Evolutionary conservation across 305 asterid genomes (phyloP).

Genomic region (Coffea humblotiana): DNA sequence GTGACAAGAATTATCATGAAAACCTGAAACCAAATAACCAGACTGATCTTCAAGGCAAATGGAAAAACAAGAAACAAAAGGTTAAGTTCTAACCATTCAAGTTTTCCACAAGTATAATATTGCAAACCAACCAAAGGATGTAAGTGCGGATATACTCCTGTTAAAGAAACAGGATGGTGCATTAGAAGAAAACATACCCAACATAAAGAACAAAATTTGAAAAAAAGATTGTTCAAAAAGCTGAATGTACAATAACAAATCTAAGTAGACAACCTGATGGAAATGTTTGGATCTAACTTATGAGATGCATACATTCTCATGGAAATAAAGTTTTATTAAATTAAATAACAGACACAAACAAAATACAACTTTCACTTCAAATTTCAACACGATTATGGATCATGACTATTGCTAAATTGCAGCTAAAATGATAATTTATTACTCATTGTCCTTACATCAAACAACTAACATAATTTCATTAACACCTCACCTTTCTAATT

Average conservation of each 20-base stretch:
- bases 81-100: constrained; percentile 70
- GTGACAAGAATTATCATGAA: not conserved
- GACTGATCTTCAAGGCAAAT: not conserved
- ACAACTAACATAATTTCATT: not conserved
- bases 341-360: no score
- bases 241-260: not conserved
- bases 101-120: constrained; percentile 79
- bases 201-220: not conserved
- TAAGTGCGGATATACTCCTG: constrained; percentile 77
- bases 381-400: no score
- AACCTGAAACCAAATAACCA: not conserved
- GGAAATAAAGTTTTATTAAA: no score
- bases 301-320: no score
- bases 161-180: constrained; percentile 8
- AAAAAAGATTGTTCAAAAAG: not conserved
- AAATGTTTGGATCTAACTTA: not conserved
- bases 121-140: constrained; percentile 95
- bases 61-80: constrained; percentile 4
- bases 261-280: not conserved
- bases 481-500: no score
- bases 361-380: no score
- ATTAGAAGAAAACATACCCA: constrained; percentile 6
- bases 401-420: no score
- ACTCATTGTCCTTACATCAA: not conserved
- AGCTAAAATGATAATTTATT: no score